phyloP scores from a whole-genome alignment of 164 flowering plant species.

The Berberis thunbergii region DNA sequence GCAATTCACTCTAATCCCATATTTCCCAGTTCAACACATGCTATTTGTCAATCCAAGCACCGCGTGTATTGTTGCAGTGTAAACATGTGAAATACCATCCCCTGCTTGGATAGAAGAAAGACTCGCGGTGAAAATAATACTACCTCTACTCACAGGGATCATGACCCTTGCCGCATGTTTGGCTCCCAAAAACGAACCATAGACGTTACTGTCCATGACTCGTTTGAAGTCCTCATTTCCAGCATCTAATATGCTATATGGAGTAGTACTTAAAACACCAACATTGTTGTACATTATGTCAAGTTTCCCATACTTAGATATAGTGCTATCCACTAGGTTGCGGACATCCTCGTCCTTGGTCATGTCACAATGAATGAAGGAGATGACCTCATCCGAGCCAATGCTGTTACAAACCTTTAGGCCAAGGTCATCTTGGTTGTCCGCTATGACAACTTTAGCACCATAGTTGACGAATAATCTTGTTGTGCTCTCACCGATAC shows the following conservation, averaged over 20 bases:
- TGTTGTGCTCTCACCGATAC: constrained; percentile 40
- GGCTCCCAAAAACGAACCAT: constrained; percentile 18
- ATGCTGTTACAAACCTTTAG: constrained; percentile 2
- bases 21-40: constrained; percentile 34
- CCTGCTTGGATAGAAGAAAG: constrained; percentile 12
- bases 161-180: constrained; percentile 41
- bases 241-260: background rate
- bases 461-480: constrained; percentile 31
- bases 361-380: constrained; percentile 16
- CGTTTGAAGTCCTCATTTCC: constrained; percentile 5
- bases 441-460: constrained; percentile 49
- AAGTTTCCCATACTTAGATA: constrained; percentile 18
- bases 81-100: constrained; percentile 13
- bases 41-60: constrained; percentile 28
- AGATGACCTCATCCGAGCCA: background rate
- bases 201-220: constrained; percentile 10
- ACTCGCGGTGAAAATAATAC: constrained; percentile 30
- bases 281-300: constrained; percentile 28
- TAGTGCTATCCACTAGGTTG: constrained; percentile 7
- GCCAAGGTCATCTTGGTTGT: constrained; percentile 31
- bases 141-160: constrained; percentile 21
- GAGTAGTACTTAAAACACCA: constrained; percentile 5
- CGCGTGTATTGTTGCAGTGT: constrained; percentile 26
- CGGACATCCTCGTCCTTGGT: constrained; percentile 7
- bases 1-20: constrained; percentile 45